A percentile compares a stretch with the other conserved stretches of the same genome.
These are phyloP conservation scores for Pseudonitzschia multistriata DNA, from an alignment of 108 stramenopile species.

Conservation along the genomic window DNA sequence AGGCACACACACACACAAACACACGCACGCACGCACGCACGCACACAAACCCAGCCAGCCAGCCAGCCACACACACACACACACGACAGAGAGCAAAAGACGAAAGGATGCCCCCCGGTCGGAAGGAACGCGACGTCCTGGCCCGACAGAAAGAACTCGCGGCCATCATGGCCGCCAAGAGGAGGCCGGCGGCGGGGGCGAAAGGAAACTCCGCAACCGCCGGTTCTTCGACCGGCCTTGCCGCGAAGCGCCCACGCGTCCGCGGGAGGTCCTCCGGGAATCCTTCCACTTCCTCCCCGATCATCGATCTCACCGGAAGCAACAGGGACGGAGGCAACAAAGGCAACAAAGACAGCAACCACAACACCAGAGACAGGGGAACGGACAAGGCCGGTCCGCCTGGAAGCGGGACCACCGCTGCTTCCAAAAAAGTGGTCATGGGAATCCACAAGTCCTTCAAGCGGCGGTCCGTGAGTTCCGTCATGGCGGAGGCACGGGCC, in stretches of 20 bases:
- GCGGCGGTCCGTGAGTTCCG: slow-evolving; percentile 22
- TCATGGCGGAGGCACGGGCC: slow-evolving; percentile 33
- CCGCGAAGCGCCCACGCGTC: background rate
- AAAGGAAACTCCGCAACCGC: background rate
- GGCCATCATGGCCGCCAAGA: slow-evolving; percentile 12
- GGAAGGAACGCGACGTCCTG: slow-evolving; percentile 31
- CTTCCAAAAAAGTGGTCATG: slow-evolving; percentile 6
- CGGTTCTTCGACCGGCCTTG: background rate
- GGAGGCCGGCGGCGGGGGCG: background rate
- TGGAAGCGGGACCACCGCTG: too few species aligned
- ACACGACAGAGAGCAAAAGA: too few species aligned
- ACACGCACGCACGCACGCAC: too few species aligned
- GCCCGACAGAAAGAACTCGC: slow-evolving; percentile 24
- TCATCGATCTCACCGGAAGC: slow-evolving; percentile 9
- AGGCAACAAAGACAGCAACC: background rate
- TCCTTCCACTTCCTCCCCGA: background rate
- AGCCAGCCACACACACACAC: too few species aligned
- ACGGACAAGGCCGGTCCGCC: background rate
- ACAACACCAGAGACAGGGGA: background rate
- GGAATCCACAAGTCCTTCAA: slow-evolving; percentile 24
- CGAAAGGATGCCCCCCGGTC: slow-evolving; percentile 10
- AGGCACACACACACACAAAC: too few species aligned
- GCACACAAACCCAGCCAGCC: too few species aligned
- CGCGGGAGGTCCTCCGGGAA: background rate
- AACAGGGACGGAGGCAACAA: too few species aligned